Evolutionary conservation across 2,329 filamentous ascomycete genomes (phyloP).

Genomic region (Aureobasidium subglaciale): DNA sequence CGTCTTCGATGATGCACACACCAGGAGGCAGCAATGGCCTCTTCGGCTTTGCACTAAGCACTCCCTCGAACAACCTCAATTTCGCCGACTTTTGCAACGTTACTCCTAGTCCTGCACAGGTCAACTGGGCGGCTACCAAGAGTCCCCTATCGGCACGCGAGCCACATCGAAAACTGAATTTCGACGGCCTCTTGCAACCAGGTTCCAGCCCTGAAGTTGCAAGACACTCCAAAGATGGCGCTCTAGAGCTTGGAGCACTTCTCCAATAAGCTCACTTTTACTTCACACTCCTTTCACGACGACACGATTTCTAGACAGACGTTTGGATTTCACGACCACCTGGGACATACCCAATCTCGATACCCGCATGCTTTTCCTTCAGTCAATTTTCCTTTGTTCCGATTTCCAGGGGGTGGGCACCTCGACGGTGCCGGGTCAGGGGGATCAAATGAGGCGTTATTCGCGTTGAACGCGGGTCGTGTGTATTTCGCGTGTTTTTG

Average conservation of each 20-base stretch:
- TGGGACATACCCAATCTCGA: slow-evolving; percentile 10
- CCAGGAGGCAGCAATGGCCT: slow-evolving; percentile 58
- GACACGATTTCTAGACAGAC: slow-evolving; percentile 11
- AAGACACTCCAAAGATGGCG: slow-evolving; percentile 40
- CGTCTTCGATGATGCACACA: slow-evolving; percentile 84
- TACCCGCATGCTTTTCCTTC: slow-evolving; percentile 4
- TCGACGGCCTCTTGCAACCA: slow-evolving; percentile 64
- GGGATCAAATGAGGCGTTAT: neutral
- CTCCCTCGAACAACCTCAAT: slow-evolving; percentile 80
- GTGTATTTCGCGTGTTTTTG: slow-evolving; percentile 8
- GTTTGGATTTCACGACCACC: slow-evolving; percentile 10
- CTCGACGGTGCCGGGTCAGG: neutral
- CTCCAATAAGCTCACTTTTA: slow-evolving; percentile 1
- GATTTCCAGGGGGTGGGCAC: neutral
- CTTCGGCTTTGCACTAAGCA: slow-evolving; percentile 58
- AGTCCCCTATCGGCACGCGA: slow-evolving; percentile 65
- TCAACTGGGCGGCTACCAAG: slow-evolving; percentile 61
- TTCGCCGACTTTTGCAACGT: slow-evolving; percentile 97
- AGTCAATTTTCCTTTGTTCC: slow-evolving; percentile 4
- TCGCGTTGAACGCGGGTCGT: slow-evolving; percentile 10
- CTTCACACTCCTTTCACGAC: slow-evolving; percentile 7
- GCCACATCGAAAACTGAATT: slow-evolving; percentile 70
- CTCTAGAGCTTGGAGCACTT: slow-evolving; percentile 52
- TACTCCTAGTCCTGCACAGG: slow-evolving; percentile 89
- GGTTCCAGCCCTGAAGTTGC: slow-evolving; percentile 36